Base-by-base conservation (phyloP, 2,329 filamentous ascomycete species). In the Fusarium sp. region DNA sequence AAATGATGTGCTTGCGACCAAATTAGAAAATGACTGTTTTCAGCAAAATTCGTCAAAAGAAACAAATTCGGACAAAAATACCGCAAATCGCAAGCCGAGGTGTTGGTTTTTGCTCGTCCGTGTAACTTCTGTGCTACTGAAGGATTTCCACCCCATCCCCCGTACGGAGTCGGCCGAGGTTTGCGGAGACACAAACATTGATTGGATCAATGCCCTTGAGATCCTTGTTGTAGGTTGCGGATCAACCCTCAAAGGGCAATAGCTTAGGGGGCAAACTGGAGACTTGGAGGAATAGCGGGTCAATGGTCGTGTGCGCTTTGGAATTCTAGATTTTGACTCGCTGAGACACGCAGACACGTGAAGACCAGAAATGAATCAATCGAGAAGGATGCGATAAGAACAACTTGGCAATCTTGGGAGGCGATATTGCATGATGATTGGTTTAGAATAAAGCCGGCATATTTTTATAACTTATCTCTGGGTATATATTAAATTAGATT, bases 51-150 rank as follows among this genome's bases (percentile, higher is more conserved):
- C 29, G 15, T 35, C 23, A 39, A 62, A 54, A 54, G 29, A n/a
- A 28, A 60, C 8, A 20, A 24, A n/a, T 24, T 18, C 23, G 57
- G 57, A 37, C 21, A 23, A 61, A 57, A 63, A 63, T 63, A 63
- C n/a, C 59, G 58, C 60, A 63, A 18, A 35, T 33, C 33, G 31
- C 56, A 44, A 57, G 37, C 60, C 60, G 60, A 63, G 60, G 42
- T 12, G 29, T 47, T 28, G 49, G 24, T 16, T 42, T 38, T 18
- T 61, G 37, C 21, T 31, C 6, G 20, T 33, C 33, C 41, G 60
- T 63, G 42, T 48, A 38, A 48, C 42, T 48, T 54, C 57, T 61
- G 57, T 63, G 59, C 57, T 29, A n/a, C 15, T 10, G 29, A 31
- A 31, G 6, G 9, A 26, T 31, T 54, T 48, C 42, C 42, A 49